These are phyloP conservation scores for Colletotrichum endophyticum DNA, from an alignment of 2,329 filamentous ascomycete genomes.

Conservation along the genomic window DNA sequence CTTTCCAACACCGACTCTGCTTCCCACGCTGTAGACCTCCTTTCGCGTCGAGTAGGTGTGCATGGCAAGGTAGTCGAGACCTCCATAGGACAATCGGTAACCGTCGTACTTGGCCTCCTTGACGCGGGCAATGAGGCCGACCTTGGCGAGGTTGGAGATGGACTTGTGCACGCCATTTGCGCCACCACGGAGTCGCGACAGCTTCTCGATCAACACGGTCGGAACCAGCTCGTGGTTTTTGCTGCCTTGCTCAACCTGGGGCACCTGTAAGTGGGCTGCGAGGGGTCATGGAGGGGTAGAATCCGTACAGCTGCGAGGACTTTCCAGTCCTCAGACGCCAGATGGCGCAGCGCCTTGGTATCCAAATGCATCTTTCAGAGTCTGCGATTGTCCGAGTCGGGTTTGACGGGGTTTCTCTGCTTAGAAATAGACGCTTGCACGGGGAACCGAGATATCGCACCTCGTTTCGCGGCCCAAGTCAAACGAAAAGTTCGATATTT, in stretches of 20 bases:
- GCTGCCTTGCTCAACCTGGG: slow-evolving; percentile 87
- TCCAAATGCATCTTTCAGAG: slow-evolving; percentile 83
- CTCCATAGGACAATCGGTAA: slow-evolving; percentile 95
- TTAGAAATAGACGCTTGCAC: background rate
- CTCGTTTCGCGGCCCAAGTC: background rate
- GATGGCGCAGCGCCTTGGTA: slow-evolving; percentile 89
- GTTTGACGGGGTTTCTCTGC: background rate
- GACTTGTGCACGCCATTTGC: slow-evolving; percentile 80
- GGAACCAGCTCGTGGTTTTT: slow-evolving; percentile 98
- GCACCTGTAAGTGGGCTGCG: slow-evolving; percentile 40
- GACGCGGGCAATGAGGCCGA: slow-evolving; percentile 86
- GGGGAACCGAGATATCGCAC: background rate
- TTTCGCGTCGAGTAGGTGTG: slow-evolving; percentile 84
- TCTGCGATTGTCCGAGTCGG: background rate
- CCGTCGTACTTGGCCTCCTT: slow-evolving; percentile 98
- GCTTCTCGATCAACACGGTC: slow-evolving; percentile 83
- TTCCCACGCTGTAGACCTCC: slow-evolving; percentile 89
- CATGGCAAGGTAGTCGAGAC: slow-evolving; percentile 95
- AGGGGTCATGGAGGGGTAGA: slow-evolving; percentile 26
- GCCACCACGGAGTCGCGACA: slow-evolving; percentile 80
- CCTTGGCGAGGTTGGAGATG: slow-evolving; percentile 92
- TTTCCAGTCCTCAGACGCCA: slow-evolving; percentile 92
- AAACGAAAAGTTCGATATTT: slow-evolving; percentile 1
- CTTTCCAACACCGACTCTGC: slow-evolving; percentile 94
- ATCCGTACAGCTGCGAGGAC: slow-evolving; percentile 84